Conservation (phyloP, 495 filamentous ascomycete species). For the Lepidopterella palustris region DNA sequence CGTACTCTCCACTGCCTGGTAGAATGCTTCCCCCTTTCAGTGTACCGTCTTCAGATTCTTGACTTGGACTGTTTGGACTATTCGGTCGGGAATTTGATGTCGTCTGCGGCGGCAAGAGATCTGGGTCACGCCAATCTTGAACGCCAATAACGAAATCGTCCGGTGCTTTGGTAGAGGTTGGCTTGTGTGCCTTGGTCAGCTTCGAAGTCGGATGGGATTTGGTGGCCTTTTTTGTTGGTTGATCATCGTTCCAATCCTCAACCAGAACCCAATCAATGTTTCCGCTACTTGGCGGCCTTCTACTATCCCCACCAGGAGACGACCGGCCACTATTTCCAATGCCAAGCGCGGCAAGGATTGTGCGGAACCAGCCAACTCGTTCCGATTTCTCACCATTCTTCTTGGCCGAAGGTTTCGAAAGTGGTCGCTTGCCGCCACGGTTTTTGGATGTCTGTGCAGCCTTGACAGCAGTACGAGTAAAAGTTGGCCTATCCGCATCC, state of each 20-base stretch:
- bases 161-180: slow-evolving; percentile 20
- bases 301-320: slow-evolving; percentile 46
- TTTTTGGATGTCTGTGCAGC: slow-evolving; percentile 10
- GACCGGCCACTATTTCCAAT: slow-evolving; percentile 36
- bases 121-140: slow-evolving; percentile 87
- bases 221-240: slow-evolving; percentile 29
- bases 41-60: slow-evolving; percentile 33
- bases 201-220: slow-evolving; percentile 25
- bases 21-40: slow-evolving; percentile 64
- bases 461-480: slow-evolving; percentile 17
- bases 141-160: slow-evolving; percentile 87
- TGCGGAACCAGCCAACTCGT: slow-evolving; percentile 49
- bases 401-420: not conserved
- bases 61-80: slow-evolving; percentile 25
- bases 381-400: not conserved
- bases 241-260: slow-evolving; percentile 57
- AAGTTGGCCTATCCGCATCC: slow-evolving; percentile 22
- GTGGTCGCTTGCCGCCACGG: slow-evolving; percentile 21
- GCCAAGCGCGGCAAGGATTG: slow-evolving; percentile 50
- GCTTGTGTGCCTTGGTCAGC: slow-evolving; percentile 24
- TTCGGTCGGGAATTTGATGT: slow-evolving; percentile 20
- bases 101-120: slow-evolving; percentile 45
- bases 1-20: slow-evolving; percentile 72
- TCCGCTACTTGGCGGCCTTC: slow-evolving; percentile 75
- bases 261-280: slow-evolving; percentile 69